Base-by-base conservation (phyloP, 2,329 filamentous ascomycete species). In the Fusarium robinianum region DNA sequence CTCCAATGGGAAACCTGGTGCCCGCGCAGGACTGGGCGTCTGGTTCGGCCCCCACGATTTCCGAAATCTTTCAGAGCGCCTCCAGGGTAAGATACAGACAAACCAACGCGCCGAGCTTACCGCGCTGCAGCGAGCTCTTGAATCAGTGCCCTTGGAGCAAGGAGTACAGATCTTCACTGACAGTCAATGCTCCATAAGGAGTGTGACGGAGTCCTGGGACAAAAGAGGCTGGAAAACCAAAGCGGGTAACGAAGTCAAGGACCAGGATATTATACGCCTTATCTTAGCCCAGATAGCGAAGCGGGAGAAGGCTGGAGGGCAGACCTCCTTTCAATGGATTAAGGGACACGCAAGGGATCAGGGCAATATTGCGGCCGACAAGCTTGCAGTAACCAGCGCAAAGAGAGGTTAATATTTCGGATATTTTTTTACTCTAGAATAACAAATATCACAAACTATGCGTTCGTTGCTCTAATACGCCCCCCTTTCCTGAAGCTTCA, bases 101-200 rank as follows among this genome's bases (percentile, higher is more conserved):
- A 99, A 99, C 65, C 90, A 97, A 67, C 88, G 94, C 3, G 94
- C 92, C n/a, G 94, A 99, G 71, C 75, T 99, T 46, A 91, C 88
- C 16, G 94, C 90, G 6, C 86, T 97, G 52, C 75, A 88, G 19
- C 86, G 91, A 44, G 91, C 91, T 1, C 76, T 97, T 15, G 83
- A 96, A 61, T 80, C 85, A 31, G 83, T 85, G 2, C 84, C 88
- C 1, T 70, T 79, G 11, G 76, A 84, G 45, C 78, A 87, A 44
- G 75, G 83, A 47, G 79, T 95, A 9, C 78, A 84, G 43, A 95
- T 99, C 55, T 79, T 85, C 64, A 90, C 84, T 11, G 94, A 99
- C 70, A 94, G 88, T 67, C 84, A 84, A 61, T 97, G 97, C 70
- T 80, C 88, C 2, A 96, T 96, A 67, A 85, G 91, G 55, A 97